Evolutionary conservation across 2,329 filamentous ascomycete genomes (phyloP).

Genomic region (Tolypocladium inflatum): DNA sequence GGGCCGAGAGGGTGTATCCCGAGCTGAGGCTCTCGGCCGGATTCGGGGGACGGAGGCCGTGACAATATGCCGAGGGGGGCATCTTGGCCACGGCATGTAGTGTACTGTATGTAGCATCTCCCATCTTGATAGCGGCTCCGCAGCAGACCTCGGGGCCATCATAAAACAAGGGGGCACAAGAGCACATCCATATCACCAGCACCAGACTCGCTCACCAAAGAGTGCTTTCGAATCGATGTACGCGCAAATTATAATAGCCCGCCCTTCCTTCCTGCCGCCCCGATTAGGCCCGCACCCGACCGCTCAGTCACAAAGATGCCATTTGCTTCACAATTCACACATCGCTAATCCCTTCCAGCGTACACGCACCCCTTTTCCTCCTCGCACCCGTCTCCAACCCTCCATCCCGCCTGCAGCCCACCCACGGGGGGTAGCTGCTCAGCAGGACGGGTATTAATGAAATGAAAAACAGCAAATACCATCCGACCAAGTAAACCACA

Average conservation of each 20-base stretch:
- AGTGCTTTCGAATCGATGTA: background rate
- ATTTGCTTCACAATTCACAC: conserved; percentile 2
- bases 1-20: conserved; percentile 3
- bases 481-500: background rate
- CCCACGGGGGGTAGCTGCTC: background rate
- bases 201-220: background rate
- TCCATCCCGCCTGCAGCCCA: background rate
- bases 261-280: background rate
- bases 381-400: background rate
- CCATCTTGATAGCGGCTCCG: no score
- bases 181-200: background rate
- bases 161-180: background rate
- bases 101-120: background rate
- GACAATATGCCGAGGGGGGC: background rate
- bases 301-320: background rate
- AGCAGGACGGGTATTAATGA: background rate
- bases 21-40: conserved; percentile 19
- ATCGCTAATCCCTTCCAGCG: conserved; percentile 2
- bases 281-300: background rate
- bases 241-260: background rate
- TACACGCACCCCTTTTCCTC: background rate
- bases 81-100: background rate
- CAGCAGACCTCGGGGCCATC: background rate
- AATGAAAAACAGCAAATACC: background rate
- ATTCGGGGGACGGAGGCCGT: conserved; percentile 21